Evolutionary conservation across 129 eudicot species (phyloP), one percentile per base, ranked within the genome.

Genomic region (Centrapalus pauciflorus): DNA sequence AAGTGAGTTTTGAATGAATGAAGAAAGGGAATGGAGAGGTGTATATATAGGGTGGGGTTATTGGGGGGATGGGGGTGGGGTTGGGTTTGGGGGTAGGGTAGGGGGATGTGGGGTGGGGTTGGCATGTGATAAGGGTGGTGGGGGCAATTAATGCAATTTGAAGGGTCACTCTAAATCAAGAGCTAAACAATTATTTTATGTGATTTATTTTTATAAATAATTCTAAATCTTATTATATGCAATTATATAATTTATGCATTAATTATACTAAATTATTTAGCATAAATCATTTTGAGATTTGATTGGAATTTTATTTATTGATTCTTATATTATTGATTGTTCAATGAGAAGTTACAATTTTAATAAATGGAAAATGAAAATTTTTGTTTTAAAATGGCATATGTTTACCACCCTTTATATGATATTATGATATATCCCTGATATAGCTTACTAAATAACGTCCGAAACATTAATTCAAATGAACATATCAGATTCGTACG

Each of bases 111-210:
- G 70, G 70, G 46, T 29, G 60, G 28, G 55, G 55, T 50, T 52
- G 64, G 71, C 77, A 73, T 73, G 77, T 73, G 77, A 73, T 38
- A 50, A 45, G 49, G 76, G 58, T 73, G 65, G 71, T 73, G 77
- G 69, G 24, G 46, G 55, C 34, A 63, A 63, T 73, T 73, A 73
- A 73, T 73, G 64, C 63, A 33, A 14, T 51, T 50, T 40, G 25
- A 72, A 72, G 64, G 70, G 77, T 62, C 70, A 37, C 64, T 72
- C 43, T 34, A 72, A 72, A 62, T 50, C 55, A 50, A 61, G 51
- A 63, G 70, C 70, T 33, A 72, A 72, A 72, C 32, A 23, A 50
- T 37, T 49, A 23, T 50, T 48, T 72, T 0, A 34, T 37, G 35
- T 61, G 8, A 32, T 61, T 49, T 71, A 60, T 30, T 5, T 14